Percentiles rank a stretch among this genome's conserved stretches.
These are phyloP conservation scores for Mytilinidion resinicola DNA, from an alignment of 495 filamentous ascomycete genomes.

Conservation along the genomic window DNA sequence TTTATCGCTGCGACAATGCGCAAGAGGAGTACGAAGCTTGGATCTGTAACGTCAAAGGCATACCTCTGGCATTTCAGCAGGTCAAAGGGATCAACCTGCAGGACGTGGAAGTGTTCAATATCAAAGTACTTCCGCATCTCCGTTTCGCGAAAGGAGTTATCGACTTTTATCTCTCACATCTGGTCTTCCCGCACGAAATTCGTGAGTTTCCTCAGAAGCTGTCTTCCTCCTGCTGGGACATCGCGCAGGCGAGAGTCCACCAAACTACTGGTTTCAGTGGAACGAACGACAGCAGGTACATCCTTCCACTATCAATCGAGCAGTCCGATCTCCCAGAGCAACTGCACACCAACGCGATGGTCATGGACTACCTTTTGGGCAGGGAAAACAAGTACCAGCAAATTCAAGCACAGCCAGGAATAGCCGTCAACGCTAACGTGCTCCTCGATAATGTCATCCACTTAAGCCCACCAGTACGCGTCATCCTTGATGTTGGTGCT, in stretches of 20 bases:
- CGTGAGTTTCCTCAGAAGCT: conserved; percentile 60
- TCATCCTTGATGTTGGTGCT: conserved; percentile 70
- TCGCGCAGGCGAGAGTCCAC: conserved; percentile 44
- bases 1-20: conserved; percentile 52
- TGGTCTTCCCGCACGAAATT: conserved; percentile 62
- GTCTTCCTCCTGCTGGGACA: conserved; percentile 65
- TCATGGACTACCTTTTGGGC: conserved; percentile 52
- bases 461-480: conserved; percentile 41
- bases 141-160: conserved; percentile 47
- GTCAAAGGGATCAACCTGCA: conserved; percentile 55
- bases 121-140: conserved; percentile 48
- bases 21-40: conserved; percentile 25
- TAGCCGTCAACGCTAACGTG: conserved; percentile 27
- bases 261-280: conserved; percentile 64
- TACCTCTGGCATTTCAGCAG: conserved; percentile 41
- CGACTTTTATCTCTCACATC: conserved; percentile 55
- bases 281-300: conserved; percentile 57
- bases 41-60: neutral
- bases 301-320: conserved; percentile 50
- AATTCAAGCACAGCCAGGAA: neutral
- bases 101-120: conserved; percentile 38
- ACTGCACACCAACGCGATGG: conserved; percentile 57
- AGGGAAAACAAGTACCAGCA: conserved; percentile 43
- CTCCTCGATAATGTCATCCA: conserved; percentile 43
- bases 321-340: conserved; percentile 53